phyloP scores from a whole-genome alignment of 2,329 filamentous ascomycete species.

The Leptographium galeiforme region DNA sequence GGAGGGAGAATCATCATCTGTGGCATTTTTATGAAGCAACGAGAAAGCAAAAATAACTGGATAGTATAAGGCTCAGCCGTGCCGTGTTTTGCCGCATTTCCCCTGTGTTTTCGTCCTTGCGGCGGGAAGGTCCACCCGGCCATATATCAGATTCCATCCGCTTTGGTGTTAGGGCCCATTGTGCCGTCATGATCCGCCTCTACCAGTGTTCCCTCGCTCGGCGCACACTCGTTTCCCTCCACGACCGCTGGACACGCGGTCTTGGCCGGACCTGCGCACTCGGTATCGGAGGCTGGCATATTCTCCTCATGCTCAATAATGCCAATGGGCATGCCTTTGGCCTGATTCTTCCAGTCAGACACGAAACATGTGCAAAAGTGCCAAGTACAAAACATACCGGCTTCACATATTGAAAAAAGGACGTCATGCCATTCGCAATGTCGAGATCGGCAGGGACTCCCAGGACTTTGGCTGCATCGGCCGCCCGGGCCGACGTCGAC shows the following conservation, averaged over 20 bases:
- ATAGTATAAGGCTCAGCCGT: neutral
- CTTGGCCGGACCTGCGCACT: neutral
- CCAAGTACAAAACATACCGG: slow-evolving; percentile 24
- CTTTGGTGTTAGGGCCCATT: too few relatives aligned
- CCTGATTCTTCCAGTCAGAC: slow-evolving; percentile 2
- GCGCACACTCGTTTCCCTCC: neutral
- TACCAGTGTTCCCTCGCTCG: neutral
- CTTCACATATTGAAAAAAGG: slow-evolving; percentile 1
- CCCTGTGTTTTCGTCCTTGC: too few relatives aligned
- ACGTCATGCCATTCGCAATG: neutral
- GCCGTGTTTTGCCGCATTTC: too few relatives aligned
- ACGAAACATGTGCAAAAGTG: neutral
- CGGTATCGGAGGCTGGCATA: neutral
- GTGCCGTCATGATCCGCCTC: neutral
- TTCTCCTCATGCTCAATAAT: slow-evolving; percentile 10
- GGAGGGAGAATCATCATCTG: too few relatives aligned
- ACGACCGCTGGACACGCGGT: too few relatives aligned
- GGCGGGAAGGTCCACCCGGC: too few relatives aligned
- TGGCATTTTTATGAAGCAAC: too few relatives aligned
- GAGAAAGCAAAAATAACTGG: neutral
- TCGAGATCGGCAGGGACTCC: neutral
- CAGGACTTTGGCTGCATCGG: neutral
- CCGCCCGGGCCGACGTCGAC: neutral
- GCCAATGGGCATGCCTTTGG: slow-evolving; percentile 17
- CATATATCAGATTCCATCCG: too few relatives aligned